phyloP scores from a whole-genome alignment of 2,329 filamentous ascomycete species.

The Onygenales sp. region DNA sequence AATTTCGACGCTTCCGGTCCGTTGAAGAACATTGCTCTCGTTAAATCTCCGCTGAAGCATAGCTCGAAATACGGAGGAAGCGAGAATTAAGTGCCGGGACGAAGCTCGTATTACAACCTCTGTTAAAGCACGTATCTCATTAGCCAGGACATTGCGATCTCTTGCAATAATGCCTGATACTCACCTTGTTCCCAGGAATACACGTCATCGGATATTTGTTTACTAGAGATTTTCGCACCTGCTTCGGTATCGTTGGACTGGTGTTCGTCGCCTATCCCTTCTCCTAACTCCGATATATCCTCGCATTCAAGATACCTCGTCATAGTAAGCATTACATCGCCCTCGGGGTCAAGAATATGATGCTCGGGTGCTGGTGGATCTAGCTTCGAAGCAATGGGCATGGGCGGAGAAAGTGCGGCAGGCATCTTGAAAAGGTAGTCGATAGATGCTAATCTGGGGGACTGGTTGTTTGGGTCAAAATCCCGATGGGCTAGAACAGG shows the following conservation, averaged over 20 bases:
- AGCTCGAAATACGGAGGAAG: slow-evolving; percentile 12
- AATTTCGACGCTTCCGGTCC: slow-evolving; percentile 10
- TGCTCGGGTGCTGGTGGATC: slow-evolving; percentile 3
- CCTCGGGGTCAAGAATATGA: slow-evolving; percentile 11
- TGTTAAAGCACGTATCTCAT: not conserved
- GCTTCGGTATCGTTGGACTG: not conserved
- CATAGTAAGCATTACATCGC: slow-evolving; percentile 9
- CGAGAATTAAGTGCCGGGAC: slow-evolving; percentile 12
- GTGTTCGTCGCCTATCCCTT: not conserved
- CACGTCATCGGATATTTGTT: not conserved
- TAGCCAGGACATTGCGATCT: not conserved
- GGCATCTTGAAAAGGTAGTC: slow-evolving; percentile 7
- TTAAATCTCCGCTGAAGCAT: slow-evolving; percentile 12
- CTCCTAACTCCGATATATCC: slow-evolving; percentile 1
- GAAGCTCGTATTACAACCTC: slow-evolving; percentile 12
- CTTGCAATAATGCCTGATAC: not conserved
- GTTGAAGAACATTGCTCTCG: slow-evolving; percentile 8
- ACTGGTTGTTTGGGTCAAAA: not conserved
- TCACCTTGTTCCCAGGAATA: slow-evolving; percentile 11
- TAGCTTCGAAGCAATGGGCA: not conserved
- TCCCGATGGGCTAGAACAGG: not conserved
- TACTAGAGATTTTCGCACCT: not conserved
- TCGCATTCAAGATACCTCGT: slow-evolving; percentile 10
- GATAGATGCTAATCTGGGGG: not conserved
- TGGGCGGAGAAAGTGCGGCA: slow-evolving; percentile 6